phyloP scores from a whole-genome alignment of 1,139 yeast species.

The Nadsonia commutata region DNA sequence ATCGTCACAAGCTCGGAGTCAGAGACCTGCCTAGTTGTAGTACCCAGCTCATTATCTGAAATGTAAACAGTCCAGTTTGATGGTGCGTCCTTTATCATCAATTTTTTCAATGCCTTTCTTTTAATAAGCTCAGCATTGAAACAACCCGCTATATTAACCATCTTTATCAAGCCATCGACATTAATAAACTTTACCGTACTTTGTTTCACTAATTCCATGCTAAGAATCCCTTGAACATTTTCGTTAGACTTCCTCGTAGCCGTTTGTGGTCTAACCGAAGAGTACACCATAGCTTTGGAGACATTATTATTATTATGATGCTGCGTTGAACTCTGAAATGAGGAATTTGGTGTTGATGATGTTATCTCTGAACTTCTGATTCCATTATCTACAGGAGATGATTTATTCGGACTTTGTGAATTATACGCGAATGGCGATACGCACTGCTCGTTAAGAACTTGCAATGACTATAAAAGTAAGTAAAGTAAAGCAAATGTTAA shows the following conservation, averaged over 20 bases:
- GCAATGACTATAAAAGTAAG: slow-evolving; percentile 1
- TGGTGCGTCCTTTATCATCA: slow-evolving; percentile 35
- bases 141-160: slow-evolving; percentile 65
- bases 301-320: neutral
- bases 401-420: slow-evolving; percentile 5
- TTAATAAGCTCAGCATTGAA: slow-evolving; percentile 71
- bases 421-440: slow-evolving; percentile 7
- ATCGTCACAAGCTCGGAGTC: slow-evolving; percentile 75
- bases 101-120: slow-evolving; percentile 47
- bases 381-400: slow-evolving; percentile 12
- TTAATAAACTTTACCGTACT: slow-evolving; percentile 49
- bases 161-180: slow-evolving; percentile 47
- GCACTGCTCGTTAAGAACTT: slow-evolving; percentile 6
- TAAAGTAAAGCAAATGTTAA: neutral
- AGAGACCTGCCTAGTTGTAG: slow-evolving; percentile 37
- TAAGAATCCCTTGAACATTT: slow-evolving; percentile 12
- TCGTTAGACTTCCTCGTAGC: slow-evolving; percentile 3
- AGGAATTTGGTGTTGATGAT: slow-evolving; percentile 7
- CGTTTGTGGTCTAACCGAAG: slow-evolving; percentile 5
- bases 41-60: slow-evolving; percentile 23
- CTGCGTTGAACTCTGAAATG: slow-evolving; percentile 1
- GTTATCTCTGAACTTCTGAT: slow-evolving; percentile 4
- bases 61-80: slow-evolving; percentile 38
- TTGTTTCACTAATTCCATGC: slow-evolving; percentile 23
- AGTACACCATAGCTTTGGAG: neutral